Evolutionary conservation across 768 basidiomycete genomes (phyloP), one percentile per base, ranked within the genome.

Genomic region (Antrodiella citrinella): DNA sequence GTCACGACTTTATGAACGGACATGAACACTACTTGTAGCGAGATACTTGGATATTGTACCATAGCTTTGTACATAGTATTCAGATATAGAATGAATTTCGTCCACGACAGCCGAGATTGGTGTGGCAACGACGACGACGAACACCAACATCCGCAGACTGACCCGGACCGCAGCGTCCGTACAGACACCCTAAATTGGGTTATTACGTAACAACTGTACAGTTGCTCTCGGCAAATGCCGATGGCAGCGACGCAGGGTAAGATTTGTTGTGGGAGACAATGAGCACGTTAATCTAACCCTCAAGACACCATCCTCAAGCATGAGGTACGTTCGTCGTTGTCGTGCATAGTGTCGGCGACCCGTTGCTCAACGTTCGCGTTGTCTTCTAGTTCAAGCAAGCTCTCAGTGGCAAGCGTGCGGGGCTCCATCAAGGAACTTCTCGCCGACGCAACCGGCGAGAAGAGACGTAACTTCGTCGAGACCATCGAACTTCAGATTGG

Each of bases 371-470:
- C 18, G 35, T 18, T 38, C 35, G 43, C 21, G 5, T 19, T 4
- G 4, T 40, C 19, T 38, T 22, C 13, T 50, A 62, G 63, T 52
- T 51, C 70, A 62, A 80, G 77, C 67, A 96, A 95, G 78, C 86
- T 96, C 71, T 91, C 89, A 86, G 94, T 95, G 82, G 82, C 92
- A 86, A 95, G 93, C 85, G 95, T 99, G 91, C 95, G 96, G 84
- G 84, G 84, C 75, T 91, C 89, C 66, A 81, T 97, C 72, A 89
- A 89, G 72, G 90, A 91, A 59, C 81, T 98, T 57, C 79, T 95
- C 54, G 81, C 77, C 51, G 82, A 85, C 15, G 82, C 91, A 62
- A 86, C 72, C 58, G 85, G 85, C 72, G 91, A 92, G 70, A 86
- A 89, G 74, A 87, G 80, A 72, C 83, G 92, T 61, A 93, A 95